Conservation (phyloP, 2,329 filamentous ascomycete species). For the Phaeosphaeriaceae sp. region DNA sequence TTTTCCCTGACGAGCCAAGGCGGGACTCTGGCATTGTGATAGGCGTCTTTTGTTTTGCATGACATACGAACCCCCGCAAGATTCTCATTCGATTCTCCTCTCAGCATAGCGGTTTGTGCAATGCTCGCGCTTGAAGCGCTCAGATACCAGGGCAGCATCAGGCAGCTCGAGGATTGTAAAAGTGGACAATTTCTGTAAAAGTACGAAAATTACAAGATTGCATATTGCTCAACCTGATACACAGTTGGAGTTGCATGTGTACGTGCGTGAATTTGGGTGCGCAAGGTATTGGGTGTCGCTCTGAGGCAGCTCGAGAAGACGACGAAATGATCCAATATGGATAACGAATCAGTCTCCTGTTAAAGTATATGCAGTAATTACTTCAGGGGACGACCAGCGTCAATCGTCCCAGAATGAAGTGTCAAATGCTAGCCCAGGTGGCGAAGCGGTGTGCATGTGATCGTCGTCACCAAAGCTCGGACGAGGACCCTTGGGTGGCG, state of each 20-base stretch:
- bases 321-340: too few species aligned
- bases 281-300: background rate
- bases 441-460: conserved; percentile 11
- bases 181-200: conserved; percentile 26
- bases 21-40: conserved; percentile 33
- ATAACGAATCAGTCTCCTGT: too few species aligned
- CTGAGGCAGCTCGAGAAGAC: background rate
- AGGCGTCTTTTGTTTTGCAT: conserved; percentile 37
- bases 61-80: conserved; percentile 15
- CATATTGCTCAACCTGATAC: background rate
- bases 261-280: background rate
- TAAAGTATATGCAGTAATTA: too few species aligned
- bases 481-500: conserved; percentile 20
- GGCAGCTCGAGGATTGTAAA: background rate
- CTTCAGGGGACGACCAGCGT: background rate
- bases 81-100: conserved; percentile 14
- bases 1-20: conserved; percentile 19
- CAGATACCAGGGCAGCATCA: conserved; percentile 8
- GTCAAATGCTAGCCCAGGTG: background rate
- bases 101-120: conserved; percentile 38
- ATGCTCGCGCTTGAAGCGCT: conserved; percentile 11
- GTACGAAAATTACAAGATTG: conserved; percentile 21
- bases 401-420: background rate
- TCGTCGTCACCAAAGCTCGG: conserved; percentile 17
- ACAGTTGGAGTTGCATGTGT: background rate